Evolutionary conservation across 2,329 filamentous ascomycete species (phyloP).

Genomic region (Pseudopithomyces maydicus): DNA sequence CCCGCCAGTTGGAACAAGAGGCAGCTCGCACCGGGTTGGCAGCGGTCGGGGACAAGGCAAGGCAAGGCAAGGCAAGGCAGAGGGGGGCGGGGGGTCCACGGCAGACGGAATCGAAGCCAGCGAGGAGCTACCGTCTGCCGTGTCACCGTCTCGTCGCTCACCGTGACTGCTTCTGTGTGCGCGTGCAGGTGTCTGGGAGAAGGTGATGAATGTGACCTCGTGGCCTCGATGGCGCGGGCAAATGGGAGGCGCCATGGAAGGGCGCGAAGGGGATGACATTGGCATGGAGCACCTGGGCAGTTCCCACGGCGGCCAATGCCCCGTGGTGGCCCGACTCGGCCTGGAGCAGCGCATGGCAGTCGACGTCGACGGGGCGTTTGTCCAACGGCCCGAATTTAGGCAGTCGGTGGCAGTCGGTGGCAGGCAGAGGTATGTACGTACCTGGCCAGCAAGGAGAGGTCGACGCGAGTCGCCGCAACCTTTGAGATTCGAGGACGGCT

Average conservation of each 20-base stretch:
- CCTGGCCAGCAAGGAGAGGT: no score
- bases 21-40: conserved; percentile 26
- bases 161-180: conserved; percentile 25
- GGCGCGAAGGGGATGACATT: neutral
- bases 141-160: conserved; percentile 25
- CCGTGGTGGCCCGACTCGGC: neutral
- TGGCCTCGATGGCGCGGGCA: neutral
- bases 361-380: neutral
- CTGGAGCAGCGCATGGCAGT: neutral
- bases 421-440: no score
- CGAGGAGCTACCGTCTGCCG: conserved; percentile 19
- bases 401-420: conserved; percentile 18
- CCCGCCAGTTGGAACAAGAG: conserved; percentile 37
- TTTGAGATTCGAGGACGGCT: neutral
- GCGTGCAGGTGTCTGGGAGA: conserved; percentile 21
- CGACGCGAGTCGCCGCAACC: no score
- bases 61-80: conserved; percentile 4
- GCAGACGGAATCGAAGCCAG: conserved; percentile 21
- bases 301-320: conserved; percentile 5
- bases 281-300: neutral
- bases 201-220: conserved; percentile 18
- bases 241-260: neutral
- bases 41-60: conserved; percentile 20
- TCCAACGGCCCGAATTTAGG: conserved; percentile 3
- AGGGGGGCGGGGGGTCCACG: neutral